Evolutionary conservation across 257 asterid genomes (phyloP), one percentile per base, ranked within the genome.

Genomic region (Datura wrightii): DNA sequence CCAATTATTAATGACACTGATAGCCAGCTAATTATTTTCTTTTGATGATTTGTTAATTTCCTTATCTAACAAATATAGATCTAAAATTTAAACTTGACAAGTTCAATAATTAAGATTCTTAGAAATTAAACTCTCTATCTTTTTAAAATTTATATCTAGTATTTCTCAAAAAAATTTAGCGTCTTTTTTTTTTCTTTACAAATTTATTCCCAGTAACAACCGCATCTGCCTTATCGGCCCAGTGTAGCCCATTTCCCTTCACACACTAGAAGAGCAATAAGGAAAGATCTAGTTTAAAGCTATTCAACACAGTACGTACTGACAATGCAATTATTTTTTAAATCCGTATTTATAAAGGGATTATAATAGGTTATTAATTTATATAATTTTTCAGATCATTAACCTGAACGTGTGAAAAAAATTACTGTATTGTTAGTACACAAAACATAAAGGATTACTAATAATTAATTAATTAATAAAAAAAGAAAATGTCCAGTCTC

Each of bases 1-100:
- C 37, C 48, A 80, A 69, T 48, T 66, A 54, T 71, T 87, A 79
- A 19, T 82, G 62, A 52, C 82, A 78, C 10, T 31, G 48, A 84
- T 84, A 34, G 71, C 44, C 8, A 63, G n/a, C 4, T 66, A 66
- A 66, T 62, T 42, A 60, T 8, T 82, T 78, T 48, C 8, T 52
- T 34, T 31, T 78, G 31, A 31, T 8, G 15, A 50, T 78, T 78
- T 52, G 15, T 34, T 41, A 15, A n/a, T 70, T 18, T 76, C 31
- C 44, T 13, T 50, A 10, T 31, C 19, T 67, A 8, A 13, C 0
- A 46, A 2, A 42, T 0, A 0, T 13, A 0, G 0, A 74, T 46
- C 10, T 14, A 3, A 3, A 1, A 11, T 48, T 24, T 11, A 74
- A 48, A 24, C 7, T 24, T 24, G 2, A 48, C 42, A 5, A 18